Base-by-base conservation (phyloP, 352 stramenopile genomes). In the Heterotrichella gracilis region DNA sequence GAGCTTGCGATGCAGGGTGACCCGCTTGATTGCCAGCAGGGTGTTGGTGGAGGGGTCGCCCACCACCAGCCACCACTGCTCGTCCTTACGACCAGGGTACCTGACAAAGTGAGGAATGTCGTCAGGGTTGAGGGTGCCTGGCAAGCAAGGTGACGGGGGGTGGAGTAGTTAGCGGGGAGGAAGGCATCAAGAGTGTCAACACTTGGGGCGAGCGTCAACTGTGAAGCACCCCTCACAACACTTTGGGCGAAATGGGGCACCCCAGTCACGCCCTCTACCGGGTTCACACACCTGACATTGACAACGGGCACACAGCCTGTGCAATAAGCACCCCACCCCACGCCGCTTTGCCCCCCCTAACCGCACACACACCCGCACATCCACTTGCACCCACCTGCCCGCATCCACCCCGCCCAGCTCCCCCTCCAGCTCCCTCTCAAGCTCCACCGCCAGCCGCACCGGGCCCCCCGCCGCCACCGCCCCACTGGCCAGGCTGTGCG, bases 21-120 rank as follows among this genome's bases (percentile, higher is more conserved):
- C 84, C 69, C 90, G 82, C 80, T 98, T 98, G 78, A 99, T 93
- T 69, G 85, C 89, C 68, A 96, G 75, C 39, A 99, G 77, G 64
- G 82, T 82, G 76, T 98, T 98, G 69, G 83, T 89, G 67, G 84
- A 85, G 0, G 82, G 80, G 74, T 99, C 87, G 25, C 90, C 92
- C 21, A 99, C 76, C 24, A 98, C 87, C 25, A 98, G 76, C 92
- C 92, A 99, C 89, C 91, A 99, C 70, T 85, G 90, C 78, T 98
- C 92, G 19, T 81, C 85, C 76, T 98, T 97, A 70, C 82, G 74
- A 69, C 74, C 75, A 1, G 85, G 85, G 72, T 85, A 93, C n/a
- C 17, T n/a, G n/a, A n/a, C n/a, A n/a, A n/a, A n/a, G n/a, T 82
- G n/a, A n/a, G n/a, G n/a, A n/a, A n/a, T n/a, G n/a, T n/a, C n/a